A percentile compares a stretch with the other conserved stretches of the same genome.
Conservation (phyloP, 495 filamentous ascomycete species). For the Trichoderma virens region DNA sequence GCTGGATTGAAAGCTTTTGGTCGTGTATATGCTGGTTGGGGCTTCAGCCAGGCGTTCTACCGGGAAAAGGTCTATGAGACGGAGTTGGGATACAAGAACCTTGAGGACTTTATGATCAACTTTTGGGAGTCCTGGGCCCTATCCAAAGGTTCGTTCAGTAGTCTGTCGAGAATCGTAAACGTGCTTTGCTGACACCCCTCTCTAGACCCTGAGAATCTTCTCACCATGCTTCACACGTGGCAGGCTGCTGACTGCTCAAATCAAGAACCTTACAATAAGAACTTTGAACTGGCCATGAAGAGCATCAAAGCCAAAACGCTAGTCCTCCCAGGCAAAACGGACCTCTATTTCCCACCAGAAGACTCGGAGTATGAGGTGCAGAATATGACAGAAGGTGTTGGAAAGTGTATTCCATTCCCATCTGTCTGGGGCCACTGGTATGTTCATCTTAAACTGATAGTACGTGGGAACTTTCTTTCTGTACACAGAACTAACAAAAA, state of each 20-base stretch:
- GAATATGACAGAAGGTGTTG: constrained; percentile 54
- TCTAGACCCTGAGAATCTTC: constrained; percentile 57
- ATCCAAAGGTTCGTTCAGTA: constrained; percentile 42
- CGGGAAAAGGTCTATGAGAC: constrained; percentile 56
- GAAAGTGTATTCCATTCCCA: constrained; percentile 48
- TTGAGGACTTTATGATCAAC: constrained; percentile 62
- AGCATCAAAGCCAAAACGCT: constrained; percentile 61
- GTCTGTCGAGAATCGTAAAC: background rate
- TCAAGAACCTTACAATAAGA: constrained; percentile 56
- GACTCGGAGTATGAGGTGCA: constrained; percentile 61
- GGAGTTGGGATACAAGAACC: constrained; percentile 48
- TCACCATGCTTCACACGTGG: constrained; percentile 67
- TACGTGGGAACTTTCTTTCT: constrained; percentile 23
- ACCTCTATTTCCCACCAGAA: constrained; percentile 70
- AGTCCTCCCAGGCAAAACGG: constrained; percentile 57
- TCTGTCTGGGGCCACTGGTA: constrained; percentile 60
- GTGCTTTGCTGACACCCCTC: background rate
- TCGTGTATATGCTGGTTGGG: constrained; percentile 69
- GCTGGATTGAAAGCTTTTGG: constrained; percentile 62
- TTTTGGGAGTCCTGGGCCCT: constrained; percentile 70
- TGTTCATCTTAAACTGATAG: background rate
- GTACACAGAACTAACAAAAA: background rate
- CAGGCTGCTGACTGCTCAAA: constrained; percentile 58
- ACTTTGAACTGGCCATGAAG: constrained; percentile 56
- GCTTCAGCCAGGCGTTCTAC: constrained; percentile 67